Base-by-base conservation (phyloP, 139 green algal genomes). In the Tetradesmus lagerheimii region DNA sequence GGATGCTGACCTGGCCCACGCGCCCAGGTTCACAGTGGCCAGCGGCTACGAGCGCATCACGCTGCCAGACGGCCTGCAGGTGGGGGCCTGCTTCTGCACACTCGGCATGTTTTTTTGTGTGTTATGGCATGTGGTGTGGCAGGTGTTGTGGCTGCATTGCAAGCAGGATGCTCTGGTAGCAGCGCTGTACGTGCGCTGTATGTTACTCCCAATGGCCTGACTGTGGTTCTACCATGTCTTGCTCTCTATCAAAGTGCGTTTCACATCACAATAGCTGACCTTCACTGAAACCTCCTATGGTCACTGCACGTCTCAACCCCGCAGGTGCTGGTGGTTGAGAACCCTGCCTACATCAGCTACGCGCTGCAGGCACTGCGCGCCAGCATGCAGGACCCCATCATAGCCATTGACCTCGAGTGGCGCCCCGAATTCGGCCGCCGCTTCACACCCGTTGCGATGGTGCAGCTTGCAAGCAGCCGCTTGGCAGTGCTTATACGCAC, bases 361-460 rank as follows among this genome's bases (percentile, higher is more conserved):
- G 93, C 92, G 5, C 53, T 95, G 62, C n/a, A 38, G 38, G 14
- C 50, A 39, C 88, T 95, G 23, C 81, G 80, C 8, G 78, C 80
- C 37, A 91, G 84, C 74, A 95, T 95, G 93, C 35, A 64, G 64
- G 93, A 95, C 77, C 34, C 39, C 15, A 31, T 93, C 18, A n/a
- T 96, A 15, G 86, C 93, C 27, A 96, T 96, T 78, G 94, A 96
- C 91, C 83, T 96, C 43, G 94, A 96, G 90, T 96, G 94, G 94
- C 76, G 83, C 67, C 93, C 93, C 3, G 90, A 93, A n/a, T 83
- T 89, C 80, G 88, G 88, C 27, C 31, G 78, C n/a, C 29, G 62
- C 12, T 91, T 91, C 80, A 88, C 88, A 23, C 88, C 80, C 25
- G 88, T 88, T 31, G 88, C 88, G 23, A 50, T 80, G 23, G 41